phyloP scores from a whole-genome alignment of 2,329 filamentous ascomycete genomes.

The Scedosporium dehoogii region DNA sequence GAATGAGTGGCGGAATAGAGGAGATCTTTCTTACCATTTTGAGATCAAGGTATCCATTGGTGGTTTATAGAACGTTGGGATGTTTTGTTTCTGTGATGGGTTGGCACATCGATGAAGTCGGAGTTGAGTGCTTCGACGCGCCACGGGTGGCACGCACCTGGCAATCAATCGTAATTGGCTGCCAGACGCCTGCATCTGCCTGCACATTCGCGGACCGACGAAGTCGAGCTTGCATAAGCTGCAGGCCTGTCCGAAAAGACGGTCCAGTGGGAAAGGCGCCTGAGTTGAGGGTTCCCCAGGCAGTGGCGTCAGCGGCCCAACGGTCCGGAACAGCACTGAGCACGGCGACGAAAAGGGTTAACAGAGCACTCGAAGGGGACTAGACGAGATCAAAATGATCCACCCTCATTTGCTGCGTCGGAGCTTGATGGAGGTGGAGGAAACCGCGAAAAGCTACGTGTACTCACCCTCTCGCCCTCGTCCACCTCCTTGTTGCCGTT shows the following conservation, averaged over 20 bases:
- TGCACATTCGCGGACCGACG: too few species aligned
- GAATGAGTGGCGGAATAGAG: neutral
- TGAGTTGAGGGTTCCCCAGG: neutral
- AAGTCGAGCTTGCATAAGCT: too few species aligned
- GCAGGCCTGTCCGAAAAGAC: too few species aligned
- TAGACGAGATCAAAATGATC: neutral
- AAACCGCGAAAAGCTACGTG: neutral
- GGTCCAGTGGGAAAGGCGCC: neutral
- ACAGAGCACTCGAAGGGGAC: neutral
- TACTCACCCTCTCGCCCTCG: neutral
- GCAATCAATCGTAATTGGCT: neutral
- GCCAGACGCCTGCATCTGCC: too few species aligned
- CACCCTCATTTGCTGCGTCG: neutral
- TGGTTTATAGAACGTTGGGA: neutral
- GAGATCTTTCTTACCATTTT: conserved; percentile 4
- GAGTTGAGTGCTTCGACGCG: neutral
- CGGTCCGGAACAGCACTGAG: neutral
- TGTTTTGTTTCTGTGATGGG: neutral
- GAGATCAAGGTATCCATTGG: neutral
- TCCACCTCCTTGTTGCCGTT: neutral
- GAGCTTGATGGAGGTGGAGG: too few species aligned
- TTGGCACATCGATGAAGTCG: neutral
- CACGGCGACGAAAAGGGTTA: too few species aligned
- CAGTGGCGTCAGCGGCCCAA: neutral
- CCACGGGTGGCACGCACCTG: neutral